Conservation (phyloP, 2,329 filamentous ascomycete species). For the Fusarium temperatum region DNA sequence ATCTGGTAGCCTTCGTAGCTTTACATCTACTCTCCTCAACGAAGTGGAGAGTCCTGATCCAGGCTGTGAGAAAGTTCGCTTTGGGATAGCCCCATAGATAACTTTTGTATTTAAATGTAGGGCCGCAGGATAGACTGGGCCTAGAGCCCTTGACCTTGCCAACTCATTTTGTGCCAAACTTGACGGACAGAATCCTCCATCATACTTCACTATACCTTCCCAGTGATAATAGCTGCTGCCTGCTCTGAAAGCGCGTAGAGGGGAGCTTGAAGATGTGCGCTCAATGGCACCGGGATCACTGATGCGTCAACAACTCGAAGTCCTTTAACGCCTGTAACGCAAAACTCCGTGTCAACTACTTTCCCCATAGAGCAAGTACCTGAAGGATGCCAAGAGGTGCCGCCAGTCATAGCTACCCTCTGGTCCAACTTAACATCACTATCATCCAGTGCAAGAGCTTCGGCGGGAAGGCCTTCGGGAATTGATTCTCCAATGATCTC, state of each 20-base stretch:
- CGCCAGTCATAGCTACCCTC: constrained; percentile 28
- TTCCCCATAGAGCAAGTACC: constrained; percentile 64
- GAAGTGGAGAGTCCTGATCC: too few species aligned
- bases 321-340: constrained; percentile 55
- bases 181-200: too few species aligned
- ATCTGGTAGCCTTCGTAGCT: too few species aligned
- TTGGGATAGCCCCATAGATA: too few species aligned
- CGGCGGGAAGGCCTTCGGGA: constrained; percentile 15
- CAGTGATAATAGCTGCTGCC: constrained; percentile 40
- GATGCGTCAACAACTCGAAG: constrained; percentile 49
- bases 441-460: constrained; percentile 27
- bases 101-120: too few species aligned
- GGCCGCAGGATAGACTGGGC: too few species aligned
- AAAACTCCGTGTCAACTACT: constrained; percentile 65
- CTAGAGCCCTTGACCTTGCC: too few species aligned
- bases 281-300: constrained; percentile 44
- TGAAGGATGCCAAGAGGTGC: constrained; percentile 62
- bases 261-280: constrained; percentile 44
- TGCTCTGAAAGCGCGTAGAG: constrained; percentile 50
- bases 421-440: constrained; percentile 35
- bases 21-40: too few species aligned
- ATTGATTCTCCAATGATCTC: constrained; percentile 36
- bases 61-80: too few species aligned
- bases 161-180: too few species aligned
- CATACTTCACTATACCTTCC: background rate